Evolutionary conservation across 2,329 filamentous ascomycete species (phyloP), one percentile per base, ranked within the genome.

Genomic region (Cryphonectria radicalis): DNA sequence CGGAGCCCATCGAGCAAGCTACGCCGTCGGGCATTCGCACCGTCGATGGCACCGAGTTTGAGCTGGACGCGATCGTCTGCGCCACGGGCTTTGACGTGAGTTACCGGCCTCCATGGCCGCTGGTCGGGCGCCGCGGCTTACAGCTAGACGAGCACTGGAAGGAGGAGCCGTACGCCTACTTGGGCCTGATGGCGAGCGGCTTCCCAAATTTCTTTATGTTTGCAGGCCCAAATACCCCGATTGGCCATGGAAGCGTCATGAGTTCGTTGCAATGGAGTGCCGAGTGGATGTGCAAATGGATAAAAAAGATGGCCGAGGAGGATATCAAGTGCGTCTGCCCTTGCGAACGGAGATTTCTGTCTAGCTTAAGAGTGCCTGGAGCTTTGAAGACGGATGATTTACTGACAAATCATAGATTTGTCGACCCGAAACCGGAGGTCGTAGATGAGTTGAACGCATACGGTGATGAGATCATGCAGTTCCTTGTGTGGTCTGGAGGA

Each of bases 61-160:
- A 87, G 28, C 86, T 90, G 0, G 89, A 91, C 72, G 86, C 87
- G 8, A 82, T 91, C 6, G 88, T 92, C 73, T 92, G 89, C 75
- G 87, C 89, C 0, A 92, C 91, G 0, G 91, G 90, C 0, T 88
- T 88, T 4, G 89, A 91, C 70, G 83, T 85, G 4, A 85, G 88
- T 70, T 82, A 86, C 77, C 80, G 84, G 0, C 89, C 88, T 0
- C 85, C 85, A 0, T 92, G 92, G 73, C 83, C 87, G 0, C 86
- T 92, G 72, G 80, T 83, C 37, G 85, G 88, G 2, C 79, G 63
- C 1, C 1, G 84, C 63, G 87, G 85, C 0, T 78, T 84, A 19
- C 84, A 90, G 70, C 79, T 92, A 0, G 80, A 82, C 19, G 78
- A 82, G 17, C 83, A 85, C 1, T 92, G 90, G 90, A 82, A 81